Evolutionary conservation across 768 basidiomycete genomes (phyloP).

Genomic region (Lactarius pseudohatsudake): DNA sequence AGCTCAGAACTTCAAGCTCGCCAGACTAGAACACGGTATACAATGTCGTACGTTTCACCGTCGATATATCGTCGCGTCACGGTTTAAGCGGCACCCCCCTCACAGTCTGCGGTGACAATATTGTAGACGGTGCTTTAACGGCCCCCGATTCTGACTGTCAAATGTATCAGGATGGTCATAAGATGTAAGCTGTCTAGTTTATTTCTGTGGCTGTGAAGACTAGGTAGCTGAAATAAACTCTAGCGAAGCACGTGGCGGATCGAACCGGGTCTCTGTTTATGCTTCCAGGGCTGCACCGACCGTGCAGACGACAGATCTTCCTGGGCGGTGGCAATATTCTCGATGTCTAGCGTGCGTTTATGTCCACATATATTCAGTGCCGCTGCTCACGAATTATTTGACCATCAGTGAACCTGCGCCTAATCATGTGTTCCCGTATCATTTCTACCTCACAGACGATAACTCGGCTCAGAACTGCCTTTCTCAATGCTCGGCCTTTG

Average conservation of each 20-base stretch:
- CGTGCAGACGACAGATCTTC: conserved; percentile 54
- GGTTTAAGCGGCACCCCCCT: background rate
- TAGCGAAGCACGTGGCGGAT: conserved; percentile 71
- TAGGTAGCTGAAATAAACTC: conserved; percentile 5
- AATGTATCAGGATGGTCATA: conserved; percentile 70
- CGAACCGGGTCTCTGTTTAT: conserved; percentile 69
- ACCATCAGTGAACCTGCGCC: conserved; percentile 48
- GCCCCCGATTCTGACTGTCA: conserved; percentile 56
- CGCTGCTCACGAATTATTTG: background rate
- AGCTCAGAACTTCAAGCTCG: conserved; percentile 57
- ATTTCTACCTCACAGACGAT: conserved; percentile 57
- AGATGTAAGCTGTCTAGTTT: conserved; percentile 46
- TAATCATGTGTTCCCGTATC: conserved; percentile 57
- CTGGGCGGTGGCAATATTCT: conserved; percentile 61
- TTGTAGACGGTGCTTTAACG: conserved; percentile 58
- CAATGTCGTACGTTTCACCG: conserved; percentile 46
- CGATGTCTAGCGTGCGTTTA: conserved; percentile 62
- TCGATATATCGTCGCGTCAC: background rate
- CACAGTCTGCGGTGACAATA: conserved; percentile 67
- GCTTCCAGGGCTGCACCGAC: conserved; percentile 57
- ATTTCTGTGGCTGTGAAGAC: background rate
- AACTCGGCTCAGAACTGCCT: conserved; percentile 67
- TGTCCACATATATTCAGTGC: background rate
- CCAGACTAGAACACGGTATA: conserved; percentile 63
- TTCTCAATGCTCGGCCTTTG: conserved; percentile 66